Percentiles rank a stretch among this genome's conserved stretches.
Conservation (phyloP, 495 filamentous ascomycete species). For the Schizothecium vesticola region DNA sequence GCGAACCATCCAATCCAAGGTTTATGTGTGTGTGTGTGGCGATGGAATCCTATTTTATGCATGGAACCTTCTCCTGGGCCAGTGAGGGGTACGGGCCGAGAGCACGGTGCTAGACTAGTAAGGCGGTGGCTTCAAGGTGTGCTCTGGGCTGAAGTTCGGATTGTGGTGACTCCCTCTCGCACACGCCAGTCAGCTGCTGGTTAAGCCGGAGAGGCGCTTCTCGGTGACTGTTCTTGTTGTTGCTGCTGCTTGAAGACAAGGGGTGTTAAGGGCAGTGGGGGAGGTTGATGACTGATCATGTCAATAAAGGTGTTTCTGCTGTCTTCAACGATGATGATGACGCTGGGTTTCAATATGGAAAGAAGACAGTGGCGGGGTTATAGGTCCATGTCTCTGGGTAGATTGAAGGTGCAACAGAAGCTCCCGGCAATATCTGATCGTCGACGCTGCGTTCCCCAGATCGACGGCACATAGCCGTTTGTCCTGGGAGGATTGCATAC, state of each 20-base stretch:
- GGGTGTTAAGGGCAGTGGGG: too few species aligned
- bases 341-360: neutral
- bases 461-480: constrained; percentile 18
- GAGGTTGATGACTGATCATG: neutral
- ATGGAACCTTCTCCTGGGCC: neutral
- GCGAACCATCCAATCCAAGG: neutral
- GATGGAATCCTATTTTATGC: neutral
- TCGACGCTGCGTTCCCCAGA: constrained; percentile 18
- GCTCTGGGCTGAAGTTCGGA: neutral
- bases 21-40: neutral
- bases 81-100: neutral
- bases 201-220: neutral
- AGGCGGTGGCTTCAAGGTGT: neutral
- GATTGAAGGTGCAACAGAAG: neutral
- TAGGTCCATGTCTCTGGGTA: neutral
- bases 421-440: constrained; percentile 7
- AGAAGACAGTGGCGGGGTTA: neutral
- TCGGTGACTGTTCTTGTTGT: neutral
- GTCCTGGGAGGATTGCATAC: neutral
- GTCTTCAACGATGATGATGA: neutral
- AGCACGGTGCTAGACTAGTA: neutral
- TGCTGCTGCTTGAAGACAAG: neutral
- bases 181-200: neutral
- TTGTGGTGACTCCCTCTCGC: neutral
- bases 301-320: neutral